A percentile compares a stretch with the other conserved stretches of the same genome.
phyloP scores from a whole-genome alignment of 139 green algal species.

The Pseudopediastrum boryanum region DNA sequence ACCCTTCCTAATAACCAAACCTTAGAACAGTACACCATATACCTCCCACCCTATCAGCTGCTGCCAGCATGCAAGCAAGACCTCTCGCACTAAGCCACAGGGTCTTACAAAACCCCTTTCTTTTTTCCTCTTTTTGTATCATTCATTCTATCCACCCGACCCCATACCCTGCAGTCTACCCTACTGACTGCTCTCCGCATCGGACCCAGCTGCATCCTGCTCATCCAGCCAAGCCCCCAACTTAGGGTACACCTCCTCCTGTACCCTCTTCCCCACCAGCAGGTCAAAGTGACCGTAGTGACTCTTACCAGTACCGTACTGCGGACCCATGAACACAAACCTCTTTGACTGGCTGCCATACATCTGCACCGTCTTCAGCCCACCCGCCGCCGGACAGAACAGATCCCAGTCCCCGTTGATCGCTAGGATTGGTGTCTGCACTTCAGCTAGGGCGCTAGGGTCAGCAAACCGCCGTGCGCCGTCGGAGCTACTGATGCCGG shows the following conservation, averaged over 20 bases:
- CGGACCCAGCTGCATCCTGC: too few relatives aligned
- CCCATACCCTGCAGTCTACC: too few relatives aligned
- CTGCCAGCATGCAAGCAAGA: too few relatives aligned
- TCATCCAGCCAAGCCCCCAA: conserved; percentile 16
- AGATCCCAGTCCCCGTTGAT: conserved; percentile 38
- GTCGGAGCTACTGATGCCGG: conserved; percentile 13
- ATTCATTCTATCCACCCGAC: too few relatives aligned
- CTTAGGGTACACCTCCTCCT: conserved; percentile 29
- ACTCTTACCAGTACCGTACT: not conserved
- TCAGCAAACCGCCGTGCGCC: conserved; percentile 8
- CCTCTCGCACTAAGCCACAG: too few relatives aligned
- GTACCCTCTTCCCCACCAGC: not conserved
- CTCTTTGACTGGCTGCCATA: conserved; percentile 23
- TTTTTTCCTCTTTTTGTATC: too few relatives aligned
- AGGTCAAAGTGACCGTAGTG: conserved; percentile 41
- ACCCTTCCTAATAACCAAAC: too few relatives aligned
- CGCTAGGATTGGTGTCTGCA: conserved; percentile 13
- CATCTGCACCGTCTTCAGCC: conserved; percentile 17
- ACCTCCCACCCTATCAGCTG: too few relatives aligned
- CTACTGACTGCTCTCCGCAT: too few relatives aligned
- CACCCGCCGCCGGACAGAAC: conserved; percentile 34
- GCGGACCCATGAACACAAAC: conserved; percentile 27
- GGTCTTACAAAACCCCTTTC: too few relatives aligned
- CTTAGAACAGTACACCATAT: too few relatives aligned
- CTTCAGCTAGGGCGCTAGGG: not conserved